Evolutionary conservation across 2,329 filamentous ascomycete genomes (phyloP), one percentile per base, ranked within the genome.

Genomic region (Aspergillus chevalieri): DNA sequence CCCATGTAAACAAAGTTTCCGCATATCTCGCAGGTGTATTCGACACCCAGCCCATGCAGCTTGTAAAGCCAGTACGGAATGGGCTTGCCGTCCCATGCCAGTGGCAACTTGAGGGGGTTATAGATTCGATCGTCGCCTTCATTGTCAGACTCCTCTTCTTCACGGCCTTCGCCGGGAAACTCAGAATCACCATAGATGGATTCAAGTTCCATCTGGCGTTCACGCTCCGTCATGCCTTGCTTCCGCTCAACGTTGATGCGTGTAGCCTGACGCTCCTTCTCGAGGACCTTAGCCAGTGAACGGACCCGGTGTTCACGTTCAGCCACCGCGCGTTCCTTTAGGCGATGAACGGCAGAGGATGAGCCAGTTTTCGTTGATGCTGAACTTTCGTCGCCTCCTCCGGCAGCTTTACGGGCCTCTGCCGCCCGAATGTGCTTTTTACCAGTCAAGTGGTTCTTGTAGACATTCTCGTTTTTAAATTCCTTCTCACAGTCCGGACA

Each of bases 1-100:
- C 93, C 93, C 87, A 95, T 96, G 74, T 97, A 97, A n/a, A 96
- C 90, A 64, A 90, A 96, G 70, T 97, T 97, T 49, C 93, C 93
- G 65, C 93, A 98, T 49, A 98, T 89, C 67, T 98, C 92, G 75
- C 93, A 98, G 0, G 87, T 80, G 59, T 96, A 95, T 61, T 98
- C 93, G 10, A 95, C 90, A 7, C 93, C 93, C 22, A 98, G 76
- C 1, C 93, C 93, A 65, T 98, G 93, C 14, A 98, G 79, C 60
- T 96, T 93, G 78, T 97, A 98, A 14, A 98, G 80, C 93, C 93
- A 98, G 76, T 93, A 98, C 0, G 94, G 93, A 61, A 98, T 98
- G 0, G 94, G 93, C 66, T 98, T 98, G 60, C 94, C 93, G 59
- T 98, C 93, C 94, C 94, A 98, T 2, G 89, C 92, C 6, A 98